Percentiles rank a stretch among this genome's conserved stretches.
Conservation (phyloP, 768 basidiomycete genomes). For the Mrakia gelida region DNA sequence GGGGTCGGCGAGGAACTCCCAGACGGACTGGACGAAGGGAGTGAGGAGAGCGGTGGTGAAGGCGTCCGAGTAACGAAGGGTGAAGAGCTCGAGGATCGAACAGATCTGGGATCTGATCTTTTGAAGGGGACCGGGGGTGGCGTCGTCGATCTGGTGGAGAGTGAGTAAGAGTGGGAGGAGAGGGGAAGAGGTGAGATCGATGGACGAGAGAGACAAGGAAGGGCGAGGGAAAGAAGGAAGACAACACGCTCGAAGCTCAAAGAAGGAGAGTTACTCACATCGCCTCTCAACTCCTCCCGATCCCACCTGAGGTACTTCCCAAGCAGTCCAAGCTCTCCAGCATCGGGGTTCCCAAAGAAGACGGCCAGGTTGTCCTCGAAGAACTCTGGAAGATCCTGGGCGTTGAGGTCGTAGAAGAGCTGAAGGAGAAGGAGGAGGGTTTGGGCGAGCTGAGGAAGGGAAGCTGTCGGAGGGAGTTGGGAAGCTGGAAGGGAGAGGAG, state of each 20-base stretch:
- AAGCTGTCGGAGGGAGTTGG: conserved; percentile 44
- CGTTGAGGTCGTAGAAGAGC: conserved; percentile 88
- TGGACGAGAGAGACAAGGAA: not conserved
- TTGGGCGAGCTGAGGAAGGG: conserved; percentile 55
- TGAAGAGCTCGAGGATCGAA: conserved; percentile 85
- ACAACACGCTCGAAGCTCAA: not conserved
- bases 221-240: too few species aligned
- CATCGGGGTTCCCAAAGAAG: conserved; percentile 61
- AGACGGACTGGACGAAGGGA: conserved; percentile 76
- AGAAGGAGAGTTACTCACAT: conserved; percentile 54
- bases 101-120: conserved; percentile 83
- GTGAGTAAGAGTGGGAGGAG: not conserved
- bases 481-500: conserved; percentile 44
- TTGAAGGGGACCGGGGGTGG: conserved; percentile 77
- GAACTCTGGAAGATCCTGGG: conserved; percentile 89
- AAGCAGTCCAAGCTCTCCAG: conserved; percentile 59
- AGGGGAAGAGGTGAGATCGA: not conserved
- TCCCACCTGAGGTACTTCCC: conserved; percentile 78
- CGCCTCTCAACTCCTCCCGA: conserved; percentile 60
- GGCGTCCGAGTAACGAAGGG: conserved; percentile 63
- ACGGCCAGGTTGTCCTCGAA: conserved; percentile 81
- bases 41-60: conserved; percentile 44
- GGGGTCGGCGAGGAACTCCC: conserved; percentile 70
- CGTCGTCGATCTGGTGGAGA: conserved; percentile 58
- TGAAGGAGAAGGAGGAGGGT: conserved; percentile 73